Percentiles rank a stretch among this genome's conserved stretches.
These are phyloP conservation scores for Stromatinia cepivora DNA, from an alignment of 2,329 filamentous ascomycete species.

Conservation along the genomic window DNA sequence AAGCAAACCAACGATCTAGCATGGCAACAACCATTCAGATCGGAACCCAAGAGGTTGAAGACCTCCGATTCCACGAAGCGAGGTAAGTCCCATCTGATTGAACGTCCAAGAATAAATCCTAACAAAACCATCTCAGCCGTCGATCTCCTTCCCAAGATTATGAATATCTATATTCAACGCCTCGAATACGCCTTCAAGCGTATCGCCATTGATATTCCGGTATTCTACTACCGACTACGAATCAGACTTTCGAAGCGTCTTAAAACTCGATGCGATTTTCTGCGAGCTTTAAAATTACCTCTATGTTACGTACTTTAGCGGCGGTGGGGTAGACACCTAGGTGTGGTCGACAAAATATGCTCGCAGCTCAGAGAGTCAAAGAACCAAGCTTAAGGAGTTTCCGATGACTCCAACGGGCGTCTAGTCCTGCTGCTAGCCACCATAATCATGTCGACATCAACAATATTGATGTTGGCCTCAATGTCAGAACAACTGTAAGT, in stretches of 20 bases:
- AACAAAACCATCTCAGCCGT: background rate
- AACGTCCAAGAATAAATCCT: background rate
- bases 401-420: too few relatives aligned
- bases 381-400: too few relatives aligned
- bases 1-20: background rate
- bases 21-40: too few relatives aligned
- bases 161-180: constrained; percentile 53
- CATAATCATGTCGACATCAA: too few relatives aligned
- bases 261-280: background rate
- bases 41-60: background rate
- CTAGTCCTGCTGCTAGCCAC: too few relatives aligned
- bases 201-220: background rate
- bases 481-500: background rate
- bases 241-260: background rate
- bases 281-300: background rate
- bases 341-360: too few relatives aligned
- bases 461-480: background rate
- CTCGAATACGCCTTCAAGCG: constrained; percentile 51
- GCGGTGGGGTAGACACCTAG: too few relatives aligned
- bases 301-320: background rate
- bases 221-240: background rate
- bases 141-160: constrained; percentile 56
- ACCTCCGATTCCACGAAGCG: background rate
- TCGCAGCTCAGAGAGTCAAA: too few relatives aligned
- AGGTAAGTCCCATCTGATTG: background rate